A percentile compares a stretch with the other conserved stretches of the same genome.
Evolutionary conservation across 2,329 filamentous ascomycete genomes (phyloP).

Genomic region (Aspergillus floridensis): DNA sequence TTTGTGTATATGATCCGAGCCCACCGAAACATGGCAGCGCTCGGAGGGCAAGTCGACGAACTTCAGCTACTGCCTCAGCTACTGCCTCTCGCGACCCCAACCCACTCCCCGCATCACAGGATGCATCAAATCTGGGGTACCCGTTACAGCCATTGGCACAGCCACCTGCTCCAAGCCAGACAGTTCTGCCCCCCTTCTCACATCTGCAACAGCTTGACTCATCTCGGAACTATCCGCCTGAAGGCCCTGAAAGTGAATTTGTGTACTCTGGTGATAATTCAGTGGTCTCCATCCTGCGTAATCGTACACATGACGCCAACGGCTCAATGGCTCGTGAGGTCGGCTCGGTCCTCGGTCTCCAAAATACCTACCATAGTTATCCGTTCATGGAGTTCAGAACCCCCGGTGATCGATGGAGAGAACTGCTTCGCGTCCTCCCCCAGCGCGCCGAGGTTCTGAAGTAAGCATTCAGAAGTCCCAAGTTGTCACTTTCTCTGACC

Average conservation of each 20-base stretch:
- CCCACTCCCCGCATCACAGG: background rate
- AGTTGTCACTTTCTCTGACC: background rate
- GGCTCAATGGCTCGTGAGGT: conserved; percentile 28
- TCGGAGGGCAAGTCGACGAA: background rate
- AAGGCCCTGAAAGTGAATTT: conserved; percentile 15
- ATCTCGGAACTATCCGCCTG: background rate
- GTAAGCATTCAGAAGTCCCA: conserved; percentile 11
- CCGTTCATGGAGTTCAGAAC: conserved; percentile 31
- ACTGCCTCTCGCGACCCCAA: background rate
- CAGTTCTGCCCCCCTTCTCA: background rate
- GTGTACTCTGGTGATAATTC: conserved; percentile 34
- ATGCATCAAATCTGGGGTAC: background rate
- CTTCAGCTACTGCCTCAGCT: background rate
- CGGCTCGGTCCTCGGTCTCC: conserved; percentile 30
- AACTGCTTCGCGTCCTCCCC: conserved; percentile 24
- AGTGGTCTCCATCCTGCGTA: conserved; percentile 29
- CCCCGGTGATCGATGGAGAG: conserved; percentile 25
- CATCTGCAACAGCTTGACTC: background rate
- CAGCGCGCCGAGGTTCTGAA: conserved; percentile 27
- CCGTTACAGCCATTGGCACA: background rate
- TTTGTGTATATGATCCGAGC: conserved; percentile 25
- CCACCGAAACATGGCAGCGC: background rate
- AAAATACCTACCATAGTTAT: conserved; percentile 32
- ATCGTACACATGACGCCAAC: conserved; percentile 26
- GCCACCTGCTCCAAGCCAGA: background rate